Conservation (phyloP, 2,329 filamentous ascomycete species). For the Boeremia lycopersici region DNA sequence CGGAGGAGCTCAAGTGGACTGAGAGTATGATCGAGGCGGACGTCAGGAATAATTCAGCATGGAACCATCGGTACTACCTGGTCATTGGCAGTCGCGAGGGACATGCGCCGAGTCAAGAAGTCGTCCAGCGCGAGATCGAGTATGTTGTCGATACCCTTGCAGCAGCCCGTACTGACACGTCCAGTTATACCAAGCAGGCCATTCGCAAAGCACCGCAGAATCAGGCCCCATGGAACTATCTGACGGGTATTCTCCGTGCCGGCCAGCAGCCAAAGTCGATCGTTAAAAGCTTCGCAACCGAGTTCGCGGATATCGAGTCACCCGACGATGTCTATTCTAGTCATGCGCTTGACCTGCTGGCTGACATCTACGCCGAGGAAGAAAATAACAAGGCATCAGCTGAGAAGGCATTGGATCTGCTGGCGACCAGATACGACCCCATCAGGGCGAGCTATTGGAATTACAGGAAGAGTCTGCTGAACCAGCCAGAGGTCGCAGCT, state of each 20-base stretch:
- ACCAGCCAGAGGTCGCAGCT: conserved; percentile 30
- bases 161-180: conserved; percentile 21
- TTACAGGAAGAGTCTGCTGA: conserved; percentile 62
- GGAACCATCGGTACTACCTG: conserved; percentile 97
- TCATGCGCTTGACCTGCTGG: conserved; percentile 72
- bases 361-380: conserved; percentile 66
- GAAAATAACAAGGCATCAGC: conserved; percentile 66
- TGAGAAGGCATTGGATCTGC: conserved; percentile 69
- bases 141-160: conserved; percentile 52
- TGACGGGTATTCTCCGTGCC: conserved; percentile 75
- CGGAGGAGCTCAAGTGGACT: conserved; percentile 71
- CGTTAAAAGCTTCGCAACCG: conserved; percentile 60
- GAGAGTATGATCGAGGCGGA: conserved; percentile 77
- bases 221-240: conserved; percentile 91
- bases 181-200: conserved; percentile 66
- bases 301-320: conserved; percentile 59
- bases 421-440: conserved; percentile 88
- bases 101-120: conserved; percentile 52
- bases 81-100: conserved; percentile 68
- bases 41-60: conserved; percentile 94
- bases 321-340: conserved; percentile 63
- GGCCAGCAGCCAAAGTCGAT: conserved; percentile 59
- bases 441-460: conserved; percentile 93
- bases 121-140: conserved; percentile 75
- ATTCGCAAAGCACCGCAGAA: conserved; percentile 87